A percentile compares a stretch with the other conserved stretches of the same genome.
Conservation (phyloP, 257 asterid genomes). For the Perilla frutescens region DNA sequence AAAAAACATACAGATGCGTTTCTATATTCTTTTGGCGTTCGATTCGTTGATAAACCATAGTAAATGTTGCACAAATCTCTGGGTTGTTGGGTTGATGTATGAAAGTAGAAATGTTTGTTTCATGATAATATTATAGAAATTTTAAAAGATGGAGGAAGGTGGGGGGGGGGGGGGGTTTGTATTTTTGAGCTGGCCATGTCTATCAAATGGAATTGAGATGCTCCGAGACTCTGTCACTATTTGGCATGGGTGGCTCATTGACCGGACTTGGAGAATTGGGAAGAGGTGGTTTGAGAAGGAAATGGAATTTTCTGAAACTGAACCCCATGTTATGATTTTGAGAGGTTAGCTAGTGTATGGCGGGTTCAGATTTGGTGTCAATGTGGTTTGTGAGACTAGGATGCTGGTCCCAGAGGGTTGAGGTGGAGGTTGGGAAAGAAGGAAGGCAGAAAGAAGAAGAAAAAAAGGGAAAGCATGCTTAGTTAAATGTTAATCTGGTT, state of each 20-base stretch:
- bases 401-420: constrained; percentile 5
- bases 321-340: neutral
- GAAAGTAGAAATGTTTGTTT: neutral
- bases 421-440: neutral
- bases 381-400: neutral
- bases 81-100: neutral
- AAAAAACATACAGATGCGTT: neutral
- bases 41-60: neutral
- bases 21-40: constrained; percentile 14
- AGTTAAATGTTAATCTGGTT: neutral
- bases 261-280: neutral
- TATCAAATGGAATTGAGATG: constrained; percentile 1
- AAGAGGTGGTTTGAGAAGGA: constrained; percentile 7
- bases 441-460: no score
- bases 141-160: no score
- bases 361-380: neutral
- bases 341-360: neutral
- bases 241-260: neutral
- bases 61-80: neutral
- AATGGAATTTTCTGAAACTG: constrained; percentile 7
- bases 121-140: neutral
- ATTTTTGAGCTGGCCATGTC: neutral
- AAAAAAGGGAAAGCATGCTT: neutral
- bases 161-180: neutral
- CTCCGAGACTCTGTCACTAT: neutral